A percentile compares a stretch with the other conserved stretches of the same genome.
These are phyloP conservation scores for Penicillium freii DNA, from an alignment of 2,329 filamentous ascomycete genomes.

Conservation along the genomic window DNA sequence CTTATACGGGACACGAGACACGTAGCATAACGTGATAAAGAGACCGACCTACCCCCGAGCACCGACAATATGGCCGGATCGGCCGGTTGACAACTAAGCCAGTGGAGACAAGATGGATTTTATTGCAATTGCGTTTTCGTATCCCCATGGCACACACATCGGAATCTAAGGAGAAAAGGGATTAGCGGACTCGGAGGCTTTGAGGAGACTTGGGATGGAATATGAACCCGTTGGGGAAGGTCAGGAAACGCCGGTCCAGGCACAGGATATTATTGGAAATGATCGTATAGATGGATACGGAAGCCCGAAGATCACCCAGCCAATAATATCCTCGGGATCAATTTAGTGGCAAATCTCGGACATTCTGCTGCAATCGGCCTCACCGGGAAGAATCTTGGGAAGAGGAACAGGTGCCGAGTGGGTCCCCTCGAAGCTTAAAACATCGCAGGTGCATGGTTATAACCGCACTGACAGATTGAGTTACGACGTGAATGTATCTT, in stretches of 20 bases:
- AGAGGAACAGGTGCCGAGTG: background rate
- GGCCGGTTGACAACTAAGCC: background rate
- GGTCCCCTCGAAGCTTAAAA: background rate
- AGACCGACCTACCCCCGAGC: background rate
- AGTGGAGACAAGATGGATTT: background rate
- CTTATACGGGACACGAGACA: background rate
- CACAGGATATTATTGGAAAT: conserved; percentile 3
- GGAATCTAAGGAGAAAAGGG: background rate
- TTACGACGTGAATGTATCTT: background rate
- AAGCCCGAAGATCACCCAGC: background rate
- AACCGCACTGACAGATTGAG: no score
- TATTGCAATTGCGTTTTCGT: background rate
- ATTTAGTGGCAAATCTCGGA: background rate
- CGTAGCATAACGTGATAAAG: background rate
- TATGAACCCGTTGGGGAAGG: background rate
- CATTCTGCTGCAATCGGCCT: background rate
- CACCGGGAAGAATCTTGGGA: background rate
- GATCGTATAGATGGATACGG: background rate
- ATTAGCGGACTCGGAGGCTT: background rate
- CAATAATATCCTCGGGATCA: conserved; percentile 1
- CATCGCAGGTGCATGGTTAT: no score
- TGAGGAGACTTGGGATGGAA: background rate
- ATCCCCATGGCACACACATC: background rate
- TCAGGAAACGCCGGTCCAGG: background rate
- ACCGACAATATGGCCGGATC: background rate